Conservation (phyloP, 257 asterid genomes). For the Primulina tabacum region DNA sequence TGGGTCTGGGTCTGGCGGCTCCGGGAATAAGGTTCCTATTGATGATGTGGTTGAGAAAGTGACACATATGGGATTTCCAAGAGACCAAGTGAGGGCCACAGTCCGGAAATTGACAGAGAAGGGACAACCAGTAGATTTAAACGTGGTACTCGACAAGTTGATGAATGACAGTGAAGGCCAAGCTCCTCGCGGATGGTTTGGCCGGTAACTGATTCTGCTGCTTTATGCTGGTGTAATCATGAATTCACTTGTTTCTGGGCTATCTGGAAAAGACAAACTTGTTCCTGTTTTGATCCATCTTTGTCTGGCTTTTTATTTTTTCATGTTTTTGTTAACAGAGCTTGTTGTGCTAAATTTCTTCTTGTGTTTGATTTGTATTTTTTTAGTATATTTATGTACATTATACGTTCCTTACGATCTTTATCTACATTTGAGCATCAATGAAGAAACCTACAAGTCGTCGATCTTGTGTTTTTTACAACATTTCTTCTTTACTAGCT, state of each 20-base stretch:
- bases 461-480: too few species aligned
- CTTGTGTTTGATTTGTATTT: slow-evolving; percentile 26
- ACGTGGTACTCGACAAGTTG: slow-evolving; percentile 86
- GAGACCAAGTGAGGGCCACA: slow-evolving; percentile 82
- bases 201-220: slow-evolving; percentile 38
- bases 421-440: background rate
- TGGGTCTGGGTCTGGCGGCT: slow-evolving; percentile 44
- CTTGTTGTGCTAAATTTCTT: slow-evolving; percentile 15
- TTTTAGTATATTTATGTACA: background rate
- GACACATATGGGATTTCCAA: slow-evolving; percentile 86
- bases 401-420: background rate
- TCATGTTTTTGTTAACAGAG: slow-evolving; percentile 26
- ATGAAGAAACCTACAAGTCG: background rate
- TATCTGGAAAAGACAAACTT: slow-evolving; percentile 17
- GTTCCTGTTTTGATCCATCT: slow-evolving; percentile 17
- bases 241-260: slow-evolving; percentile 14
- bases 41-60: slow-evolving; percentile 97
- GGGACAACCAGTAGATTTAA: slow-evolving; percentile 92
- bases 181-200: slow-evolving; percentile 72
- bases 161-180: slow-evolving; percentile 84
- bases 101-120: slow-evolving; percentile 81
- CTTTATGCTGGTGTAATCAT: slow-evolving; percentile 34
- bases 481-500: background rate
- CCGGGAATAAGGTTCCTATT: slow-evolving; percentile 73
- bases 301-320: slow-evolving; percentile 18